phyloP scores from a whole-genome alignment of 176 grass and related monocot genomes.

The Oryza brachyantha region DNA sequence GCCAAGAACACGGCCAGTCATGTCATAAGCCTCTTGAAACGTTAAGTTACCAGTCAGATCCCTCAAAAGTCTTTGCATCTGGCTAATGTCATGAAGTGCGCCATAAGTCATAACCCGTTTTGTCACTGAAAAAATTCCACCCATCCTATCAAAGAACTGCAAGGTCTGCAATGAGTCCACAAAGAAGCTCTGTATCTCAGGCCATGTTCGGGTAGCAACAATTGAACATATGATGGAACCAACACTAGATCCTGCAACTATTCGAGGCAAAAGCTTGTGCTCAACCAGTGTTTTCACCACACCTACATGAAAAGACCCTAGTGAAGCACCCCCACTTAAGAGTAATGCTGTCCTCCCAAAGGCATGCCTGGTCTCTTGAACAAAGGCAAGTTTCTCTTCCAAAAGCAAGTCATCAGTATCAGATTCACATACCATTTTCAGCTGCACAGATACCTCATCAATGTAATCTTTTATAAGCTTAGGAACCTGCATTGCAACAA shows the following conservation, averaged over 20 bases:
- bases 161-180: constrained; percentile 74
- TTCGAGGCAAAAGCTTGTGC: constrained; percentile 84
- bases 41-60: constrained; percentile 96
- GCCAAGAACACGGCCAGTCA: constrained; percentile 87
- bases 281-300: constrained; percentile 91
- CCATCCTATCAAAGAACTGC: constrained; percentile 85
- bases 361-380: constrained; percentile 93
- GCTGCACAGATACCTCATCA: constrained; percentile 81
- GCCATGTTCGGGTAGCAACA: constrained; percentile 83
- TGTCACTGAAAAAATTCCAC: constrained; percentile 73
- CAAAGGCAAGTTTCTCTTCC: constrained; percentile 95
- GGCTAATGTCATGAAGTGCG: constrained; percentile 91
- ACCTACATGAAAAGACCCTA: constrained; percentile 91
- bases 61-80: constrained; percentile 83
- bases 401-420: constrained; percentile 78
- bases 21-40: constrained; percentile 99
- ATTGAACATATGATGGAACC: constrained; percentile 91
- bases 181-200: constrained; percentile 91
- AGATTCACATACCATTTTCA: constrained; percentile 89
- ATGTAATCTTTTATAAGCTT: constrained; percentile 94
- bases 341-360: constrained; percentile 95
- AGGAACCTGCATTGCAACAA: constrained; percentile 53
- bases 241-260: constrained; percentile 93
- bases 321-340: constrained; percentile 88
- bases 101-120: constrained; percentile 81